Evolutionary conservation across 2,329 filamentous ascomycete genomes (phyloP), one percentile per base, ranked within the genome.

Genomic region (Ciborinia camelliae): DNA sequence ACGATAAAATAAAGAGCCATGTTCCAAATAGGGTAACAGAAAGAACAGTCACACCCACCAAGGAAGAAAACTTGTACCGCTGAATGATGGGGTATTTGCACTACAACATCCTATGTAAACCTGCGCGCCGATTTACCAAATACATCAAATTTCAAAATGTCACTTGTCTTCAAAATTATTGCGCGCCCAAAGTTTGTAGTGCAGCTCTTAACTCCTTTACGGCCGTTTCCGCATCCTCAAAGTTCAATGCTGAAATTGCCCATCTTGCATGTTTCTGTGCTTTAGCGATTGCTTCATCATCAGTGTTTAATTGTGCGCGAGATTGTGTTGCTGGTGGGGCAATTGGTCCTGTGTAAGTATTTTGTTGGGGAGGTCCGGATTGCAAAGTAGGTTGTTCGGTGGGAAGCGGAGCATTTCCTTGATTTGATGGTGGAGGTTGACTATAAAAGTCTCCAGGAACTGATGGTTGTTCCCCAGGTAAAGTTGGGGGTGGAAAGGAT

Each of bases 221-320:
- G 0, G 95, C 95, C 0, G 95, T 99, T 1, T 88, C 82, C 1
- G 96, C 90, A 75, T 99, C 95, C 71, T 99, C 95, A 77, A 99
- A 99, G 72, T 97, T 97, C 55, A 99, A 79, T 0, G 95, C 95
- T 14, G 93, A 97, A 50, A 98, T 96, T 0, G 95, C 95, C 91
- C 92, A 99, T 73, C 92, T 92, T 2, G 94, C 93, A 79, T 98
- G 95, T 75, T 98, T 99, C 76, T 97, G 92, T 5, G 95, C 94
- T 71, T 88, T 84, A 43, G 86, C 80, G 43, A 97, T 89, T 0
- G 89, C 82, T 66, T 82, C 80, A 69, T 92, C 89, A 68, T 97
- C 91, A 14, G 78, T 80, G 5, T 77, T 80, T 62, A 89, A 83
- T 6, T 81, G 67, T 7, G 65, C 30, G 37, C 72, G 69, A n/a